Evolutionary conservation across 2,329 filamentous ascomycete genomes (phyloP).

Genomic region (Talaromyces rugulosus): DNA sequence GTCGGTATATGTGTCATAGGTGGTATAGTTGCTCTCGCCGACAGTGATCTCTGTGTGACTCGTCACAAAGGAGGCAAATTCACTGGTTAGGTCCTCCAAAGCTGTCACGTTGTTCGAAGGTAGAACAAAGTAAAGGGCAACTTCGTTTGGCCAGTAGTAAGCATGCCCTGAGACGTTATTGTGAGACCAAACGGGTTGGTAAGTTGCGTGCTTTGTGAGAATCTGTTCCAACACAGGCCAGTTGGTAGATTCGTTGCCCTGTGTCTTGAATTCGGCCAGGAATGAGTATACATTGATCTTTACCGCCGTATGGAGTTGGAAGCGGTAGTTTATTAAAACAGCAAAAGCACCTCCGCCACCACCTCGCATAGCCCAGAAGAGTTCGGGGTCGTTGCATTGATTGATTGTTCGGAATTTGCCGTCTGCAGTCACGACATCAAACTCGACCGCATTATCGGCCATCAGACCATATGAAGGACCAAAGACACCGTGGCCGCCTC

Average conservation of each 20-base stretch:
- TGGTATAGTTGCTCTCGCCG: slow-evolving; percentile 1
- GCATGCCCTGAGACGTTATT: slow-evolving; percentile 9
- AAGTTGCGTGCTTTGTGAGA: slow-evolving; percentile 7
- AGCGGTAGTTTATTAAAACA: slow-evolving; percentile 40
- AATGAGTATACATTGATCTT: slow-evolving; percentile 11
- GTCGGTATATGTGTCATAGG: slow-evolving; percentile 8
- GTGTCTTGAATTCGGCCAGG: slow-evolving; percentile 4
- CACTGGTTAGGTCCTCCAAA: slow-evolving; percentile 1
- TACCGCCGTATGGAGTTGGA: slow-evolving; percentile 36
- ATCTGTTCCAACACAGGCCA: slow-evolving; percentile 6
- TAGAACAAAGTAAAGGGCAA: slow-evolving; percentile 7
- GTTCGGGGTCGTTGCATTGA: slow-evolving; percentile 25
- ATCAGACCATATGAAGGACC: slow-evolving; percentile 39
- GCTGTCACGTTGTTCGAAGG: slow-evolving; percentile 5
- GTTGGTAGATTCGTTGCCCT: slow-evolving; percentile 1
- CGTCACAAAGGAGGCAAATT: slow-evolving; percentile 3
- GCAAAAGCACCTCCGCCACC: slow-evolving; percentile 51
- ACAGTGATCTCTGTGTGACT: not conserved
- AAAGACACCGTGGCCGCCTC: slow-evolving; percentile 57
- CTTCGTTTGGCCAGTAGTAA: slow-evolving; percentile 9
- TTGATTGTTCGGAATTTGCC: slow-evolving; percentile 9
- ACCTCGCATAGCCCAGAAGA: slow-evolving; percentile 50
- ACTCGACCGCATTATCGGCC: slow-evolving; percentile 57
- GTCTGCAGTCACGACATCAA: slow-evolving; percentile 14
- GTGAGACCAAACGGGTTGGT: slow-evolving; percentile 9